These are phyloP conservation scores for Leptomonas pyrrhocoris DNA, from an alignment of 208 protist species.

Conservation along the genomic window DNA sequence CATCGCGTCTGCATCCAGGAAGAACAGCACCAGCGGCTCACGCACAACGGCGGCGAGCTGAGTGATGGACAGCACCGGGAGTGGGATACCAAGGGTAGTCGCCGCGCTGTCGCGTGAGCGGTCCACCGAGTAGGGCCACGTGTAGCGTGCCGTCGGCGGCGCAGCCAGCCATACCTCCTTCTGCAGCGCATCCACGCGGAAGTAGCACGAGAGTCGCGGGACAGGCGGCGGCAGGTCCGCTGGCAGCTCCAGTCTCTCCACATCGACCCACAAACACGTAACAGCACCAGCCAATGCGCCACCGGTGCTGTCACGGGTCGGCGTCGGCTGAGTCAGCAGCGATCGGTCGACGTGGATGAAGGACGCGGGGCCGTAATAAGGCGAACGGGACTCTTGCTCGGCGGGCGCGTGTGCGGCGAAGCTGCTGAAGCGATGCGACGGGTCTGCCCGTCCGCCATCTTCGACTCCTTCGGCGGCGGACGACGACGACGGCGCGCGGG, in stretches of 20 bases:
- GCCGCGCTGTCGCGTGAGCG: constrained; percentile 25
- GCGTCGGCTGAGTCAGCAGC: constrained; percentile 19
- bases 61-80: constrained; percentile 45
- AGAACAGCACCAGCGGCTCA: constrained; percentile 83
- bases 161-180: constrained; percentile 72
- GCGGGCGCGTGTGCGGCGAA: not conserved
- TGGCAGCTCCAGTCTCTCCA: constrained; percentile 69
- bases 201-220: constrained; percentile 85
- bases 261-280: constrained; percentile 45
- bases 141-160: constrained; percentile 64
- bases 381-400: not conserved
- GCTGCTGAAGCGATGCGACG: not conserved
- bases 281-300: not conserved
- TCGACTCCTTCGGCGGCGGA: not conserved
- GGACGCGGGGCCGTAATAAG: constrained; percentile 1
- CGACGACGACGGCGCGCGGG: not conserved
- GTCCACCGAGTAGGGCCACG: constrained; percentile 56
- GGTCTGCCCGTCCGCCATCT: not conserved
- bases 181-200: constrained; percentile 43
- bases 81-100: constrained; percentile 21
- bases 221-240: constrained; percentile 40
- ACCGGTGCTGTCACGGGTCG: not conserved
- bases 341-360: constrained; percentile 36
- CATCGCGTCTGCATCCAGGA: constrained; percentile 70
- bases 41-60: constrained; percentile 55